A percentile compares a stretch with the other conserved stretches of the same genome.
Conservation (phyloP, 257 asterid species). For the Echites panduratus region DNA sequence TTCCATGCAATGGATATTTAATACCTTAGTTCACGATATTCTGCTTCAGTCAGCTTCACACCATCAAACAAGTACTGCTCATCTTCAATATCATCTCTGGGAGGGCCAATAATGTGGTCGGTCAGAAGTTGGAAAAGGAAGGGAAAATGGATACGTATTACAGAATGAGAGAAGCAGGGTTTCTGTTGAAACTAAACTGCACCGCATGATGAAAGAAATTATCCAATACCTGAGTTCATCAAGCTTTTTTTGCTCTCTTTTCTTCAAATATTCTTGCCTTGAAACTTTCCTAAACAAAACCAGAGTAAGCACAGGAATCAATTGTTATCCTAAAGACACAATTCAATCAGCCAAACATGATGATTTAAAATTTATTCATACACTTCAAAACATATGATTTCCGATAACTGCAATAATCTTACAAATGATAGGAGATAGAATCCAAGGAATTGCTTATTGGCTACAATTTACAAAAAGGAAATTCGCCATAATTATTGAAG, state of each 20-base stretch:
- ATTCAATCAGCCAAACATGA: not conserved
- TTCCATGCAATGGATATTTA: conserved; percentile 5
- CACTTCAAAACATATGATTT: not conserved
- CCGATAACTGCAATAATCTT: not conserved
- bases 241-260: conserved; percentile 86
- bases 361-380: not conserved
- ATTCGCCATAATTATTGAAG: not conserved
- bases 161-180: not conserved
- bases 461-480: not conserved
- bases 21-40: conserved; percentile 62
- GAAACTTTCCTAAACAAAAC: conserved; percentile 53
- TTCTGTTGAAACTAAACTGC: not conserved
- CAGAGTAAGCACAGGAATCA: conserved; percentile 11
- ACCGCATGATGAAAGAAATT: not conserved
- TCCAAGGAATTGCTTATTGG: not conserved
- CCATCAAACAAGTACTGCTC: conserved; percentile 81
- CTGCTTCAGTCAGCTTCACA: conserved; percentile 69
- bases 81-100: conserved; percentile 85
- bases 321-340: not conserved
- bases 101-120: conserved; percentile 14
- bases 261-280: conserved; percentile 85
- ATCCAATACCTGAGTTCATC: conserved; percentile 67
- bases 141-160: conserved; percentile 9
- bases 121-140: not conserved
- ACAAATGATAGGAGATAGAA: not conserved